A percentile compares a stretch with the other conserved stretches of the same genome.
Conservation (phyloP, 2,329 filamentous ascomycete genomes). For the Aspergillus aculeatus region DNA sequence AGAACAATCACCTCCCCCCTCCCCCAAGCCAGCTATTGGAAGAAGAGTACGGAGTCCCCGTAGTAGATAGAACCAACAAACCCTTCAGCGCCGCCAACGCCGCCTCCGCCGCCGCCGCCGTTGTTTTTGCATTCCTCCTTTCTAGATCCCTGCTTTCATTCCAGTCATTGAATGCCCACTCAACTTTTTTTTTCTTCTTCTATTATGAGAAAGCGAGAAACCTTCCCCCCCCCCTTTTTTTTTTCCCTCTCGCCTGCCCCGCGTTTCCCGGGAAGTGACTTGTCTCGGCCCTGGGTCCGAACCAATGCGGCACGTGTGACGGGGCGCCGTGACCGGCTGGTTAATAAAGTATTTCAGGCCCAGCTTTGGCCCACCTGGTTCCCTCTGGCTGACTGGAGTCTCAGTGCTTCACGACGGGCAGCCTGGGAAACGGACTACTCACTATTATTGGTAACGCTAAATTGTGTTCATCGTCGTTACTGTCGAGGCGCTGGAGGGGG, state of each 20-base stretch:
- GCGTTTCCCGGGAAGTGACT: slow-evolving; percentile 5
- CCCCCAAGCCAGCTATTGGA: neutral
- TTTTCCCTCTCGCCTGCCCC: slow-evolving; percentile 2
- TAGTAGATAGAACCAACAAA: neutral
- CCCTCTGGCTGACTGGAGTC: neutral
- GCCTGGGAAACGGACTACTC: neutral
- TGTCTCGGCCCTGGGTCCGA: slow-evolving; percentile 9
- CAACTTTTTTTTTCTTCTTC: neutral
- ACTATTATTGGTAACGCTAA: neutral
- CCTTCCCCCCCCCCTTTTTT: neutral
- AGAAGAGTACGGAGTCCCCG: neutral
- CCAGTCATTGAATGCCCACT: neutral
- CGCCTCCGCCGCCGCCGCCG: neutral
- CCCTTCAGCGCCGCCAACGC: neutral
- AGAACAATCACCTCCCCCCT: neutral
- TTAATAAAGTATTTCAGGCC: neutral
- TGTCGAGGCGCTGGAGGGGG: neutral
- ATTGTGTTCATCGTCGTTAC: neutral
- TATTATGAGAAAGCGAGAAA: neutral
- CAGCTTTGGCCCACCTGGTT: neutral
- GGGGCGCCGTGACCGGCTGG: slow-evolving; percentile 1
- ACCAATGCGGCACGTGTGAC: slow-evolving; percentile 15
- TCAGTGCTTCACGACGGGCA: neutral
- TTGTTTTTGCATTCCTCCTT: neutral
- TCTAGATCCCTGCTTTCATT: neutral